Percentiles rank a stretch among this genome's conserved stretches.
Conservation (phyloP, 1,284 basidiomycete species). For the Thecaphora frezii region DNA sequence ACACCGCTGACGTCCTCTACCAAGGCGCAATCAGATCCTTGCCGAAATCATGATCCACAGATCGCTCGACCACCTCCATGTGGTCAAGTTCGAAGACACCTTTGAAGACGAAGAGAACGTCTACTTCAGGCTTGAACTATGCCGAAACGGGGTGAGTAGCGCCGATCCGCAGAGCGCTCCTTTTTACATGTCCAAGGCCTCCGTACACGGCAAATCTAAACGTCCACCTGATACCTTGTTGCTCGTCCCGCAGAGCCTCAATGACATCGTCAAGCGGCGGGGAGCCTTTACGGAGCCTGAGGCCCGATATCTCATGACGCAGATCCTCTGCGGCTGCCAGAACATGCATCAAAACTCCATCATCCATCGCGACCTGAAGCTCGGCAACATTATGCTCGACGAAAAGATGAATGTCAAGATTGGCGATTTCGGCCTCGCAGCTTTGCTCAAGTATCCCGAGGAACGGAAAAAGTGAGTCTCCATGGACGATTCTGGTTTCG, state of each 20-base stretch:
- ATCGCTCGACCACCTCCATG: conserved; percentile 85
- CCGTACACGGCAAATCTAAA: neutral
- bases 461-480: conserved; percentile 81
- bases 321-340: conserved; percentile 90
- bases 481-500: neutral
- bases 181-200: neutral
- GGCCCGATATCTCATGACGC: conserved; percentile 86
- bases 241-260: conserved; percentile 64
- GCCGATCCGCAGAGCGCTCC: no score
- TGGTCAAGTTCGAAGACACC: conserved; percentile 88
- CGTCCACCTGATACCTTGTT: neutral
- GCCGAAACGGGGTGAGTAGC: conserved; percentile 71
- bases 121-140: conserved; percentile 94
- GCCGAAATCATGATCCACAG: conserved; percentile 98
- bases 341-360: conserved; percentile 92
- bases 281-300: conserved; percentile 89
- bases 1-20: no score
- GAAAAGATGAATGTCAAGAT: conserved; percentile 91
- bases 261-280: conserved; percentile 88
- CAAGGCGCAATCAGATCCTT: conserved; percentile 69
- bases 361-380: conserved; percentile 70
- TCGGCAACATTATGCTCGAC: conserved; percentile 94
- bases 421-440: conserved; percentile 94
- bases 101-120: conserved; percentile 95
- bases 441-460: conserved; percentile 90